These are phyloP conservation scores for Zygosaccharomyces pseudorouxii DNA, from an alignment of 805 yeast genomes.

Conservation along the genomic window DNA sequence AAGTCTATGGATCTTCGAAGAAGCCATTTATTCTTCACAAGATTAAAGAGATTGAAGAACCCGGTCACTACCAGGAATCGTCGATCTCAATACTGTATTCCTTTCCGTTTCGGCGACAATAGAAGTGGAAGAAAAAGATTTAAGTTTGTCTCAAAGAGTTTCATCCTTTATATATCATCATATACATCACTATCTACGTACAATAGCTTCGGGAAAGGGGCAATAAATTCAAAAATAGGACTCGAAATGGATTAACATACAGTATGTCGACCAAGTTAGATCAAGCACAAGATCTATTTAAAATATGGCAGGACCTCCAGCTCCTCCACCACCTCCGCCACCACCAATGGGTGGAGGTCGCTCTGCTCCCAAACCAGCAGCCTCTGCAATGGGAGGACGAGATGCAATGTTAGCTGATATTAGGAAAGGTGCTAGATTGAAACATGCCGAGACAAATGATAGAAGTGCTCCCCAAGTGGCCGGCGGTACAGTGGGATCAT, in stretches of 20 bases:
- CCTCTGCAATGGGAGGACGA: constrained; percentile 38
- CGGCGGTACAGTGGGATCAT: constrained; percentile 23
- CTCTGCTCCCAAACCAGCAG: constrained; percentile 31
- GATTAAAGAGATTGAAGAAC: neutral
- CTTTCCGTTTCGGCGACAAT: neutral
- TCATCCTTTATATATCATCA: neutral
- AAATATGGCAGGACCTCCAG: constrained; percentile 34
- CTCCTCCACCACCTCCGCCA: constrained; percentile 60
- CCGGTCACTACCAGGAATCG: neutral
- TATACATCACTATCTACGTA: neutral
- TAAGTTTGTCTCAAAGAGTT: neutral
- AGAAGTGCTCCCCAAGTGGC: constrained; percentile 57
- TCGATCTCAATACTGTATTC: neutral
- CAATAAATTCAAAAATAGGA: neutral
- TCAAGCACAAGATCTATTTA: neutral
- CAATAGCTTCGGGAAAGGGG: neutral
- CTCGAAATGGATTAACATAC: neutral
- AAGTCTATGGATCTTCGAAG: constrained; percentile 44
- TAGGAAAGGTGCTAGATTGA: constrained; percentile 59
- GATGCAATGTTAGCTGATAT: constrained; percentile 75
- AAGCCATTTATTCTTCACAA: constrained; percentile 30
- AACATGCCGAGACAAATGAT: constrained; percentile 61
- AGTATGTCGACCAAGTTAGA: neutral
- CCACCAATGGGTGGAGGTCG: constrained; percentile 37
- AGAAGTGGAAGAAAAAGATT: no score